Base-by-base conservation (phyloP, 176 grass and related monocot genomes). In the Rhynchospora breviuscula region DNA sequence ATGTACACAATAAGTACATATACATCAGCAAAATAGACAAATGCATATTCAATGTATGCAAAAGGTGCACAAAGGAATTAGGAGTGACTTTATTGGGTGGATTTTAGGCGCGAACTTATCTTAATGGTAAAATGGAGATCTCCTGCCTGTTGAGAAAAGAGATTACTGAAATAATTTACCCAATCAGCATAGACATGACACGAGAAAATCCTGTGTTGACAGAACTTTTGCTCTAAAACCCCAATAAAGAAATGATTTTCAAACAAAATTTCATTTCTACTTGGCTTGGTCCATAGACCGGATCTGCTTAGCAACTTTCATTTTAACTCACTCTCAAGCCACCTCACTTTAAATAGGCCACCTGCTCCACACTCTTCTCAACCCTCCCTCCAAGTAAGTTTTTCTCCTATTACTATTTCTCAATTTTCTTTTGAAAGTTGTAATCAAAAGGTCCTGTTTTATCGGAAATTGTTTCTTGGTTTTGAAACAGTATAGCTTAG, bases 381-480 rank as follows among this genome's bases (percentile, higher is more conserved):
- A 62, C 25, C 62, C 18, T 18, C n/a, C 6, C 67, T 66, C 59
- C 61, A 53, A 26, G 80, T 67, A 67, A 82, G 60, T 65, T 82
- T 49, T 47, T 65, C 46, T 48, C 15, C n/a, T 81, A 59, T 15
- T 82, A 17, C 67, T 13, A 47, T 48, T 81, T 51, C 7, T 53
- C 57, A 82, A 10, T 6, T 63, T 63, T 66, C 19, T 18, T 31
- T 46, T 4, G n/a, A 90, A 58, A 80, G 81, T 78, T 88, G 89
- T 85, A 23, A 61, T 29, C 66, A 88, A 86, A 82, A 86, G 89
- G 80, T 86, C 65, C 25, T 90, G 67, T 77, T 93, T 83, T 58
- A 85, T 63, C 29, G 90, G 87, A 86, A 92, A 48, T 64, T 92
- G 12, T 53, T 92, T 91, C 31, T 59, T 49, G 67, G 90, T 92